These are phyloP conservation scores for Boletus coccyginus DNA, from an alignment of 768 basidiomycete species.

Conservation along the genomic window DNA sequence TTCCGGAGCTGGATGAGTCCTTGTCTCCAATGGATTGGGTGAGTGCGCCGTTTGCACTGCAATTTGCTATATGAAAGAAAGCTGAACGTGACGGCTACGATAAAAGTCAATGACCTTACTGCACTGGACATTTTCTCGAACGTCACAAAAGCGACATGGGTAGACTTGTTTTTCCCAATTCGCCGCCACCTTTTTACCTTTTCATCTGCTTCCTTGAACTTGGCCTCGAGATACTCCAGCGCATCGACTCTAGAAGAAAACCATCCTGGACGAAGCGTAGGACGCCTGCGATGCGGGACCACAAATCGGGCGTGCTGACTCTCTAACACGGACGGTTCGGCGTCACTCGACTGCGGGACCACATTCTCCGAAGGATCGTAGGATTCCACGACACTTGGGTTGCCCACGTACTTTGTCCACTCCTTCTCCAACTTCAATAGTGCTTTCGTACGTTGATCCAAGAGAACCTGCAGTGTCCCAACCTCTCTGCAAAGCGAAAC, in stretches of 20 bases:
- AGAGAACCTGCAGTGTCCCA: conserved; percentile 60
- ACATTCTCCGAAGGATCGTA: conserved; percentile 72
- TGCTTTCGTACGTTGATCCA: conserved; percentile 80
- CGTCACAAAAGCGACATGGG: conserved; percentile 89
- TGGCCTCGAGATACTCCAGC: conserved; percentile 78
- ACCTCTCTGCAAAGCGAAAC: conserved; percentile 88
- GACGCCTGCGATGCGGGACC: conserved; percentile 71
- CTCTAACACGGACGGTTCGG: conserved; percentile 54
- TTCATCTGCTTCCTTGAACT: conserved; percentile 82
- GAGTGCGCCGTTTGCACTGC: conserved; percentile 84
- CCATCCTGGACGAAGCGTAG: conserved; percentile 73
- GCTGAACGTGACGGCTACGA: neutral
- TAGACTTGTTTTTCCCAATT: conserved; percentile 73
- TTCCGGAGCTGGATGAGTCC: conserved; percentile 82
- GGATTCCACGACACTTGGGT: conserved; percentile 82
- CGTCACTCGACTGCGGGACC: conserved; percentile 41
- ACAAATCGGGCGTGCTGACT: conserved; percentile 57
- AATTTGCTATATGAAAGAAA: conserved; percentile 57
- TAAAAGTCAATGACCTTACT: conserved; percentile 42
- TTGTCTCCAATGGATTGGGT: conserved; percentile 59
- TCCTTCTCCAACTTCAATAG: conserved; percentile 75
- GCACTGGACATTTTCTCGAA: conserved; percentile 95
- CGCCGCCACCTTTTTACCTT: conserved; percentile 71
- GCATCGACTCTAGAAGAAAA: conserved; percentile 82
- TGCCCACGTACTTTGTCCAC: conserved; percentile 92